Base-by-base conservation (phyloP, 805 yeast species). In the Ogataea methylovora region DNA sequence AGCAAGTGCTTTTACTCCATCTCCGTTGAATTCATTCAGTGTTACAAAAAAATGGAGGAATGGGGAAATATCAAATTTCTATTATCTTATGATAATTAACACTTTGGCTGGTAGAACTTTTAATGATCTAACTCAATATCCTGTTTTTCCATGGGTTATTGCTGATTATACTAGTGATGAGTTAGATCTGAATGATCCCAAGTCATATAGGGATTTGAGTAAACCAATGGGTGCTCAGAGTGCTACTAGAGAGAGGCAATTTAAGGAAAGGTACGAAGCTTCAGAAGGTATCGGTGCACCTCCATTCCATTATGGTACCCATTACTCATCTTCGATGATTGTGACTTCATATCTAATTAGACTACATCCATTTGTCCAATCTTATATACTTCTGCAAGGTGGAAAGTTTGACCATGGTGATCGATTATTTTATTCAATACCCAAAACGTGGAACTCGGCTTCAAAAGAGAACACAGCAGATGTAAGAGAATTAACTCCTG, bases 141-240 rank as follows among this genome's bases (percentile, higher is more conserved):
- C 95, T 0, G 81, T 87, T 1, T 87, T 86, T 45, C 96, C 96
- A 0, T 86, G 94, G 94, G 85, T 86, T 0, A 70, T 86, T 39
- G 79, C 92, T 0, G 95, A 86, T 51, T 85, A 86, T 49, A 67
- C 73, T 1, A 82, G 92, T 46, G 76, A 75, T 2, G 70, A 60
- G 10, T 58, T 86, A n/a, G 87, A 86, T 51, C 59, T 87, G 28
- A 51, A 58, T 4, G 63, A 84, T 45, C 79, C 84, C 0, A 59
- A 63, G 8, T 60, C 79, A 0, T 86, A 69, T 49, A 63, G 96
- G 43, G 94, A 86, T 50, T 60, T 86, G 17, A 69, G 84, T 0
- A 84, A 83, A 47, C 95, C 95, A 1, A 87, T 86, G 95, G 96
- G 96, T 2, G 94, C 88, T 0, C 96, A 86, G 52, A 63, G 75